Evolutionary conservation across 768 basidiomycete species (phyloP).

Genomic region (Agaricus subrufescens): DNA sequence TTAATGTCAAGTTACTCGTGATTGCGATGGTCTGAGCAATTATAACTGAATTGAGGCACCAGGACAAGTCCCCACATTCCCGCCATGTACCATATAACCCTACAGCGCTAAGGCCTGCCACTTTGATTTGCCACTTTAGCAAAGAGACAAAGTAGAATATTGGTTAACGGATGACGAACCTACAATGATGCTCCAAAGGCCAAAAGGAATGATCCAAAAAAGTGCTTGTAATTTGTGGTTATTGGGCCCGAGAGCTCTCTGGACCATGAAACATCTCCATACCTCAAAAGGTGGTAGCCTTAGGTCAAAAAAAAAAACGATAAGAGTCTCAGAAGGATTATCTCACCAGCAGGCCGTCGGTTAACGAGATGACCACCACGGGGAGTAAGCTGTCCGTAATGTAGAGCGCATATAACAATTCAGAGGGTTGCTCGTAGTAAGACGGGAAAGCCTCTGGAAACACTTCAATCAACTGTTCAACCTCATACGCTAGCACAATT

Average conservation of each 20-base stretch:
- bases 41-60: not conserved
- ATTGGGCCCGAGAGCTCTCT: not conserved
- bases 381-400: not conserved
- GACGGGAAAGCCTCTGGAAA: too few relatives aligned
- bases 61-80: not conserved
- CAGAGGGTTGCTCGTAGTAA: too few relatives aligned
- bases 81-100: not conserved
- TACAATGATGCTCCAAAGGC: not conserved
- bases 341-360: not conserved
- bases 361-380: not conserved
- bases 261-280: constrained; percentile 3
- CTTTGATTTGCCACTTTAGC: not conserved
- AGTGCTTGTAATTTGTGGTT: too few relatives aligned
- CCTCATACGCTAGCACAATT: too few relatives aligned
- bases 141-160: too few relatives aligned
- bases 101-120: not conserved
- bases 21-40: not conserved
- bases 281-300: not conserved
- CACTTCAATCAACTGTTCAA: too few relatives aligned
- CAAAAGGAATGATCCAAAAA: not conserved
- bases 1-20: not conserved
- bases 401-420: too few relatives aligned
- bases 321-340: not conserved
- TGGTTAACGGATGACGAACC: not conserved
- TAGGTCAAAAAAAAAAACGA: not conserved